phyloP scores from a whole-genome alignment of 805 yeast genomes.

The Ogataea nitratoaversa region DNA sequence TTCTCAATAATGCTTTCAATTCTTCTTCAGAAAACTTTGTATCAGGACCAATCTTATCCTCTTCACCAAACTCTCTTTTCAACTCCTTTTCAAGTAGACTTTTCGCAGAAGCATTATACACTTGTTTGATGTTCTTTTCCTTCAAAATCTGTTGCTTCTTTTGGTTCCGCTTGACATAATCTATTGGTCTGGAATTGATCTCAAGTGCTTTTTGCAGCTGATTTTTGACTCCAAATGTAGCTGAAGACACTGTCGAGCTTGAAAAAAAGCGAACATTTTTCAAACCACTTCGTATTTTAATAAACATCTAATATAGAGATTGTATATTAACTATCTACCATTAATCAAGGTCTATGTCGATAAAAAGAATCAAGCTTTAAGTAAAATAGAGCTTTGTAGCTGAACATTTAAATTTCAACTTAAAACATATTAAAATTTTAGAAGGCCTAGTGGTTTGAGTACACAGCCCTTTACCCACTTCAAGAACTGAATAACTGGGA shows the following conservation, averaged over 20 bases:
- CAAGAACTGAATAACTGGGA: too few relatives aligned
- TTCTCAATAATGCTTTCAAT: conserved; percentile 20
- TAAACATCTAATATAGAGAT: not conserved
- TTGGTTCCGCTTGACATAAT: conserved; percentile 3
- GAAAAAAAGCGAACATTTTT: not conserved
- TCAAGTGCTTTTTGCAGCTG: conserved; percentile 14
- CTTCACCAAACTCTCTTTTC: conserved; percentile 15
- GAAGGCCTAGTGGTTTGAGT: too few relatives aligned
- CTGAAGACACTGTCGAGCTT: not conserved
- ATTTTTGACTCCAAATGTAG: conserved; percentile 1
- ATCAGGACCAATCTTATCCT: conserved; percentile 18
- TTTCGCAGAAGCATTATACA: conserved; percentile 27
- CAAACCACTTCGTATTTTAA: not conserved
- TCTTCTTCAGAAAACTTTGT: conserved; percentile 25
- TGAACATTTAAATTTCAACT: too few relatives aligned
- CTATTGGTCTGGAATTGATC: conserved; percentile 7
- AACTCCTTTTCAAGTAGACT: conserved; percentile 19
- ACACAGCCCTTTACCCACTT: too few relatives aligned
- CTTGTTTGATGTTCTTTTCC: conserved; percentile 20
- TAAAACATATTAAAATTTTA: too few relatives aligned
- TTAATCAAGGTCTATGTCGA: too few relatives aligned
- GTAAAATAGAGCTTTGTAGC: too few relatives aligned
- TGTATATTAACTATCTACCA: not conserved
- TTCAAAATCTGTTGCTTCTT: conserved; percentile 8
- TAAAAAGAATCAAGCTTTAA: too few relatives aligned